Base-by-base conservation (phyloP, 2,329 filamentous ascomycete genomes). In the Botryosphaeria agaves region DNA sequence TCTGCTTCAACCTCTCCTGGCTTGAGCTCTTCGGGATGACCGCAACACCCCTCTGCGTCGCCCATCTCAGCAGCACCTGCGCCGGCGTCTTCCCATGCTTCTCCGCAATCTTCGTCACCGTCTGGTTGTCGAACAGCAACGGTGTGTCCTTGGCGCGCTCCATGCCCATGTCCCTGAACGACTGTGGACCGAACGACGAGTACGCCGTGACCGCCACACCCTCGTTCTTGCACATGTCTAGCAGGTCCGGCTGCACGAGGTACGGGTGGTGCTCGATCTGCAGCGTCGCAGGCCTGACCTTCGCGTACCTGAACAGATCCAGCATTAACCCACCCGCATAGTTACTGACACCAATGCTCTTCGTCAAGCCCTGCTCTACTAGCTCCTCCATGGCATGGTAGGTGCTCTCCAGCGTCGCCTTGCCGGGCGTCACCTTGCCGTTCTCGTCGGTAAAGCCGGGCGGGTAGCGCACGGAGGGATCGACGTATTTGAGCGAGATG, bases 251-350 rank as follows among this genome's bases (percentile, higher is more conserved):
- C 64, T 91, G 82, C 36, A 79, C 76, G 35, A 87, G 70, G 66
- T 85, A 89, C 16, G 82, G 82, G 66, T 91, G 83, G 61, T 87
- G 80, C 64, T 91, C 82, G 54, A 91, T 76, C 64, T 91, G 83
- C 36, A 89, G 73, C 24, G 77, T 75, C 23, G 80, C 76, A 6
- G 81, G 79, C 26, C 64, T 64, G 55, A 83, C 69, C 44, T 68
- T 71, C 38, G 79, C 79, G 56, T 84, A 82, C 45, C 77, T 72
- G 48, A 87, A 66, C 41, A 85, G 61, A 55, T 89, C 81, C 54
- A 85, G 76, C 47, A 91, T 57, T 39, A 82, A 62, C 55, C 78
- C 69, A 28, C 69, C 70, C 56, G 78, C 76, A 69, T 84, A 87
- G 66, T 91, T 91, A 60, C 69, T 76, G 41, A 91, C 65, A 39